phyloP scores from a whole-genome alignment of 1,139 yeast genomes.

The Sugiyamaella grinbergsii region DNA sequence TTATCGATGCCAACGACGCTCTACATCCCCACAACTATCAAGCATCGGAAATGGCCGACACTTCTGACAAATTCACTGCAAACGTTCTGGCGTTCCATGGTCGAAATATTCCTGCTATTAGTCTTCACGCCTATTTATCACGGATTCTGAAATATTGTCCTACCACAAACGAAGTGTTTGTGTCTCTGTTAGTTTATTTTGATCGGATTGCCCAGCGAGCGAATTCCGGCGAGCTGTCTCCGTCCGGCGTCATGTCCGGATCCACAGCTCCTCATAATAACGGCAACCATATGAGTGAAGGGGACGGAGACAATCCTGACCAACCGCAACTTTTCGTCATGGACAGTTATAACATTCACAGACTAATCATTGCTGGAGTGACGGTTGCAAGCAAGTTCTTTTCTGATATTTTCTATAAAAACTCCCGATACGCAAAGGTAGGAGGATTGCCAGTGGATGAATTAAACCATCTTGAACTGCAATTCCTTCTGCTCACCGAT shows the following conservation, averaged over 20 bases:
- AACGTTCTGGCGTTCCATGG: slow-evolving; percentile 93
- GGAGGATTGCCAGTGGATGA: slow-evolving; percentile 97
- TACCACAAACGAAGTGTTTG: slow-evolving; percentile 92
- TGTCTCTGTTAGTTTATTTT: slow-evolving; percentile 85
- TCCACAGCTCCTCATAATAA: neutral
- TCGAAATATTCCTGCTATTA: slow-evolving; percentile 90
- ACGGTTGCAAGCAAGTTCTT: slow-evolving; percentile 95
- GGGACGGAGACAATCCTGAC: slow-evolving; percentile 29
- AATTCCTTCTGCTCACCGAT: slow-evolving; percentile 80
- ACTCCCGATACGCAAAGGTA: slow-evolving; percentile 93
- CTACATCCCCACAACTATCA: slow-evolving; percentile 73
- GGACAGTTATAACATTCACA: slow-evolving; percentile 94
- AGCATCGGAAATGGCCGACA: slow-evolving; percentile 23
- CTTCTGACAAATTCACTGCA: slow-evolving; percentile 46
- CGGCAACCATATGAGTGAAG: slow-evolving; percentile 6
- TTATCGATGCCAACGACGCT: slow-evolving; percentile 89
- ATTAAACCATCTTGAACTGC: slow-evolving; percentile 86
- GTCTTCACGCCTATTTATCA: slow-evolving; percentile 82
- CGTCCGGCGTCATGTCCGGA: slow-evolving; percentile 21
- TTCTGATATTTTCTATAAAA: slow-evolving; percentile 93
- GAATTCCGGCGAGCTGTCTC: slow-evolving; percentile 48
- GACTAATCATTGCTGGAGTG: slow-evolving; percentile 92
- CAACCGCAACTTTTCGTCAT: slow-evolving; percentile 64
- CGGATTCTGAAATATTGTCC: slow-evolving; percentile 96
- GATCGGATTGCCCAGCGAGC: slow-evolving; percentile 93